Evolutionary conservation across 2,329 filamentous ascomycete genomes (phyloP).

Genomic region (Aspergillus pseudoglaucus): DNA sequence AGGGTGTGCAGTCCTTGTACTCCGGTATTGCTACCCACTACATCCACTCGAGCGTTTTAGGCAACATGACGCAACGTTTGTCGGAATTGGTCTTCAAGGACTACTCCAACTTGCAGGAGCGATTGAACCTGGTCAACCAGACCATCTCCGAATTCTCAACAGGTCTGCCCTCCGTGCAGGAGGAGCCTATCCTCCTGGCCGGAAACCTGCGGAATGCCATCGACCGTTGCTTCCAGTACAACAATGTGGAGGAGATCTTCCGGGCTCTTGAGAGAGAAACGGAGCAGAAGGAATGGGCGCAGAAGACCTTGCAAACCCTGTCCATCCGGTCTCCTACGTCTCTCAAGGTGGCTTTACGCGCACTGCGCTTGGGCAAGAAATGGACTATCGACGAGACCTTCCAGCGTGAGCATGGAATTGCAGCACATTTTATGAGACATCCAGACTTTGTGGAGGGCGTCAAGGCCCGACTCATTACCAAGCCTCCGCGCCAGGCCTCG

Average conservation of each 20-base stretch:
- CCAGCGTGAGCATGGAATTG: constrained; percentile 76
- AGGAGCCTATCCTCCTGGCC: constrained; percentile 60
- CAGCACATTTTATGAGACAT: constrained; percentile 80
- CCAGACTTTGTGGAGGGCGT: constrained; percentile 91
- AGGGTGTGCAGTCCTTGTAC: constrained; percentile 81
- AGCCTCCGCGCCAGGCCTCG: constrained; percentile 56
- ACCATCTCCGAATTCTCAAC: constrained; percentile 91
- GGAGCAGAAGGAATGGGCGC: constrained; percentile 65
- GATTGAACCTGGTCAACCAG: constrained; percentile 67
- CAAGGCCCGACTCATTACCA: constrained; percentile 68
- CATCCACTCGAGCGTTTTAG: constrained; percentile 80
- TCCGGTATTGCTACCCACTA: constrained; percentile 93
- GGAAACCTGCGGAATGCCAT: constrained; percentile 72
- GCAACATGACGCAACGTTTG: constrained; percentile 73
- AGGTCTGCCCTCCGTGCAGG: constrained; percentile 59
- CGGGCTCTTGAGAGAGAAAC: constrained; percentile 53
- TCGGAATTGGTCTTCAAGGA: constrained; percentile 87
- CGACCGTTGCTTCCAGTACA: constrained; percentile 70
- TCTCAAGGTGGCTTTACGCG: constrained; percentile 74
- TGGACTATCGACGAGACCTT: constrained; percentile 87
- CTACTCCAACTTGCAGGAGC: constrained; percentile 55
- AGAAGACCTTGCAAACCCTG: constrained; percentile 68
- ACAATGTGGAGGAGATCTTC: constrained; percentile 65
- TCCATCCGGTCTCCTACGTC: constrained; percentile 75
- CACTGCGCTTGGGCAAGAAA: constrained; percentile 66